phyloP scores from a whole-genome alignment of 1,284 basidiomycete species.

The Amylostereum chailletii region DNA sequence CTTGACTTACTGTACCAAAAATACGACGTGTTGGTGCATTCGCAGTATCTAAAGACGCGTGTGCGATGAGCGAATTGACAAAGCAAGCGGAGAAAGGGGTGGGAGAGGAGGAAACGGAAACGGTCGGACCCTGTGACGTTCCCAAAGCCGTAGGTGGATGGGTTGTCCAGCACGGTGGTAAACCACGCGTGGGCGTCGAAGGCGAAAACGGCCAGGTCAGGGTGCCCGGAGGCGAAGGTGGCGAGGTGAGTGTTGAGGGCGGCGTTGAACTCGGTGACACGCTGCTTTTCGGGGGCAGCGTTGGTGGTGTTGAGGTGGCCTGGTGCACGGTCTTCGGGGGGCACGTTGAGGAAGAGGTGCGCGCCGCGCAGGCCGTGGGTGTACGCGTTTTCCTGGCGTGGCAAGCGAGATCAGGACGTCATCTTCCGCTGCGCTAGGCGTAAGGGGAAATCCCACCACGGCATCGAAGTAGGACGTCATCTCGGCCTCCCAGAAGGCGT shows the following conservation, averaged over 20 bases:
- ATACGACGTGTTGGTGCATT: conserved; percentile 35
- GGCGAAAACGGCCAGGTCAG: conserved; percentile 30
- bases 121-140: conserved; percentile 37
- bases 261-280: conserved; percentile 34
- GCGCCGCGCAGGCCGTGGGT: conserved; percentile 30
- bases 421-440: neutral
- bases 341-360: conserved; percentile 48
- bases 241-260: conserved; percentile 27
- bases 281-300: conserved; percentile 25
- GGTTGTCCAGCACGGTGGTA: conserved; percentile 33
- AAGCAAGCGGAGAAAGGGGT: neutral
- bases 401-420: neutral
- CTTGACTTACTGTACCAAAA: conserved; percentile 45
- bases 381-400: conserved; percentile 30
- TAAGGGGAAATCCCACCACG: conserved; percentile 27
- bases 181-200: conserved; percentile 47
- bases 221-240: conserved; percentile 28
- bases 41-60: conserved; percentile 33
- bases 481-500: conserved; percentile 40
- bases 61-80: neutral
- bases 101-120: neutral
- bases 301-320: conserved; percentile 23
- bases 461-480: conserved; percentile 45
- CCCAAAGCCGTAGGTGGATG: conserved; percentile 33
- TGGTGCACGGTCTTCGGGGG: conserved; percentile 41